These are phyloP conservation scores for Medicago arabica DNA, from an alignment of 306 rosid species.

Conservation along the genomic window DNA sequence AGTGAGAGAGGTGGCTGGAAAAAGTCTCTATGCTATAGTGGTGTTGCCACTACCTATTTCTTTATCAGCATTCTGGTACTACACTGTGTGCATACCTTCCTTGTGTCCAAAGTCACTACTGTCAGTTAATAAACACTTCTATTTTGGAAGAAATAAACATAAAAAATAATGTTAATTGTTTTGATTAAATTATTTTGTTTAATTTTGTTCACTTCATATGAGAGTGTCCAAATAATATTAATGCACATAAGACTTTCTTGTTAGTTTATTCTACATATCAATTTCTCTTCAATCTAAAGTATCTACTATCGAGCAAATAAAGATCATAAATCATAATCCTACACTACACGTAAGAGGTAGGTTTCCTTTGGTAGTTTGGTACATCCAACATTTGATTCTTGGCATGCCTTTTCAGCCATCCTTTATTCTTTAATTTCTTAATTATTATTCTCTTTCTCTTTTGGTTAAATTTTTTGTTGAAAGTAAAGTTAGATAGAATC, in stretches of 20 bases:
- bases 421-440: neutral
- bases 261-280: too few relatives aligned
- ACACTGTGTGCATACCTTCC: conserved; percentile 3
- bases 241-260: too few relatives aligned
- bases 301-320: too few relatives aligned
- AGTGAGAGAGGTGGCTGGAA: conserved; percentile 55
- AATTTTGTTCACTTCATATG: too few relatives aligned
- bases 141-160: too few relatives aligned
- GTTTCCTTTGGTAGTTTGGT: neutral
- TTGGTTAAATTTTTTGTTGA: too few relatives aligned
- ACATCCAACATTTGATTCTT: conserved; percentile 30
- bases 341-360: neutral
- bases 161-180: too few relatives aligned
- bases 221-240: too few relatives aligned
- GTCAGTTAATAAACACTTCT: too few relatives aligned
- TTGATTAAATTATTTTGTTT: too few relatives aligned
- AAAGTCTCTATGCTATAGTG: conserved; percentile 55
- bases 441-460: neutral
- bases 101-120: neutral
- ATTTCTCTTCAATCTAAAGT: too few relatives aligned
- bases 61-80: neutral
- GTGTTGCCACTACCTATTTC: conserved; percentile 52
- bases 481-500: too few relatives aligned
- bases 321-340: neutral
- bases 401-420: conserved; percentile 37